Base-by-base conservation (phyloP, 1,284 basidiomycete genomes). In the Melampsora abietis-canadensis region DNA sequence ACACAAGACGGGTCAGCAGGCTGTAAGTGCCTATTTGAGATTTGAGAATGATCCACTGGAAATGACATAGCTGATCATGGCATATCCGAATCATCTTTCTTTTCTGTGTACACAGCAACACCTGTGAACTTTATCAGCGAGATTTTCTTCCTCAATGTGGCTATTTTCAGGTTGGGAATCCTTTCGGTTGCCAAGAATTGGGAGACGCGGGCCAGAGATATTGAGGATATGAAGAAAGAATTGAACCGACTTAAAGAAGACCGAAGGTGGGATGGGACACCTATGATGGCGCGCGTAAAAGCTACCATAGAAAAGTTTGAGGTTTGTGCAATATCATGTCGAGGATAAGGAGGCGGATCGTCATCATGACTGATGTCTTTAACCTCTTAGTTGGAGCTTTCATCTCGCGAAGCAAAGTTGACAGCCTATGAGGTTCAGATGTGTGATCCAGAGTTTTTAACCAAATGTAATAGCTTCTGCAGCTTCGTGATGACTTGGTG, bases 401-500 rank as follows among this genome's bases (percentile, higher is more conserved):
- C 68, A 4, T 76, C 68, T 24, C 76, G 76, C 40, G 75, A 81
- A 59, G 78, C 79, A 60, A 77, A 79, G 30, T 87, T 94, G 76
- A 84, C 91, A 59, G 89, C 94, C 0, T 94, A 88, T 78, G 89
- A 92, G 77, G 89, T 90, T 0, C 93, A 94, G 79, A 85, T 99
- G 0, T 85, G 90, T 46, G 93, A 97, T 79, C 91, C 92, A 0
- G 91, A 92, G 77, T 87, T 96, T 75, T 85, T 92, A 34, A 87
- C 90, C 79, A 86, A 89, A 68, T 90, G 89, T 51, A 87, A 95
- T 54, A 88, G 87, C 10, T 98, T 96, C 83, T 88, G 88, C 31
- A 90, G 88, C 78, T 96, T 98, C 82, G 85, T 94, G 65, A 95
- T 95, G 80, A 91, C 91, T 0, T 99, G 95, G 95, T 85, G 98